Evolutionary conservation across 2,329 filamentous ascomycete genomes (phyloP).

Genomic region (Apiospora aurea): DNA sequence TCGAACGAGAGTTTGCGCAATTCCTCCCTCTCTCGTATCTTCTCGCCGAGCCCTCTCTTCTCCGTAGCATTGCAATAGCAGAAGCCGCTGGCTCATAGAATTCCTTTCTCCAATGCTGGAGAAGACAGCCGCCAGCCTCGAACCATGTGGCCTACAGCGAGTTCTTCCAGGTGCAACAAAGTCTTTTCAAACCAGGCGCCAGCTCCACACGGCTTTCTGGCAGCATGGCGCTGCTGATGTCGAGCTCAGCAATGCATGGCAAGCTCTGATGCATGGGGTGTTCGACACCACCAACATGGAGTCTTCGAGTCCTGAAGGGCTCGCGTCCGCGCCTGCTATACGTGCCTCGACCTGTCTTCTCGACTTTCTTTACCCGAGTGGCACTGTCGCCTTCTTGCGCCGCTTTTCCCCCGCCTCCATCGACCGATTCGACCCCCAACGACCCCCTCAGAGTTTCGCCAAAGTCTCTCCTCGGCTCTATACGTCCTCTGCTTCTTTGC

Average conservation of each 20-base stretch:
- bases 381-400: conserved; percentile 51
- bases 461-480: conserved; percentile 36
- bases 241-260: conserved; percentile 54
- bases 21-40: neutral
- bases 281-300: conserved; percentile 36
- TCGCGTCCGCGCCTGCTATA: conserved; percentile 38
- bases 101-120: conserved; percentile 57
- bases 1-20: conserved; percentile 8
- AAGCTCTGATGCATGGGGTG: conserved; percentile 45
- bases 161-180: conserved; percentile 51
- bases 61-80: conserved; percentile 9
- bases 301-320: conserved; percentile 34
- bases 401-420: conserved; percentile 37
- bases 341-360: conserved; percentile 58
- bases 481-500: conserved; percentile 34
- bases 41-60: neutral
- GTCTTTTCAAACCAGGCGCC: conserved; percentile 49
- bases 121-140: conserved; percentile 62
- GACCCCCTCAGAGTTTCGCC: conserved; percentile 32
- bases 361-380: conserved; percentile 63
- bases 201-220: conserved; percentile 60
- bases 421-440: conserved; percentile 40
- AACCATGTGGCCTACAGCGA: conserved; percentile 62
- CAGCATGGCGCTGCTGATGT: conserved; percentile 59
- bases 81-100: neutral